A percentile compares a stretch with the other conserved stretches of the same genome.
Conservation (phyloP, 805 yeast species). For the Candida oleophila region DNA sequence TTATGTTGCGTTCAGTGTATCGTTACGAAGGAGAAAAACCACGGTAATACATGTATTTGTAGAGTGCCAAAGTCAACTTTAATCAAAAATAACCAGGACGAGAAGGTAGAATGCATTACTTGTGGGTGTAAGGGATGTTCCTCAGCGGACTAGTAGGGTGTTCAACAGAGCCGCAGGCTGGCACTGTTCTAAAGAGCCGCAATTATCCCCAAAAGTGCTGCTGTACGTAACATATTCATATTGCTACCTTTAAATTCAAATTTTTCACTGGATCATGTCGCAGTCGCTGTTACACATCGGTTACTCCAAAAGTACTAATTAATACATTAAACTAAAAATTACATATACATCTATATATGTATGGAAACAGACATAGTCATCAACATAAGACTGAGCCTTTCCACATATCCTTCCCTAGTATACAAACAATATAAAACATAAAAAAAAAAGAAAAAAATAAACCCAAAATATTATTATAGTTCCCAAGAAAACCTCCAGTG, state of each 20-base stretch:
- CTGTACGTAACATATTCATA: too few relatives aligned
- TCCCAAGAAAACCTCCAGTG: background rate
- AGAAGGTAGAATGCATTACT: conserved; percentile 56
- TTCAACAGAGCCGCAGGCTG: background rate
- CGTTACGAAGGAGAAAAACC: conserved; percentile 57
- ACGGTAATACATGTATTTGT: conserved; percentile 76
- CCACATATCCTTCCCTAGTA: background rate
- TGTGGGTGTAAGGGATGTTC: conserved; percentile 90
- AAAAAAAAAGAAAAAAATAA: too few relatives aligned
- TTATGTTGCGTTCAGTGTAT: conserved; percentile 84
- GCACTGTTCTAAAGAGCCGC: background rate
- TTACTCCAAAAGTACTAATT: background rate
- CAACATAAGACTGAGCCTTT: too few relatives aligned
- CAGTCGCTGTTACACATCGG: too few relatives aligned
- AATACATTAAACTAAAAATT: conserved; percentile 3
- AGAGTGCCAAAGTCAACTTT: conserved; percentile 71
- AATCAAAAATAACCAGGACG: conserved; percentile 26
- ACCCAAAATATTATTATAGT: background rate
- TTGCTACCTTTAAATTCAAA: too few relatives aligned
- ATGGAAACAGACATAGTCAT: conserved; percentile 7
- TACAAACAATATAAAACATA: background rate
- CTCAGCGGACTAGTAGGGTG: conserved; percentile 53
- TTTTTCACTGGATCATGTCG: too few relatives aligned
- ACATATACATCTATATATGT: conserved; percentile 4
- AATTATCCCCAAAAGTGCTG: too few relatives aligned